phyloP scores from a whole-genome alignment of 768 basidiomycete species.

The Boletus bicolor region DNA sequence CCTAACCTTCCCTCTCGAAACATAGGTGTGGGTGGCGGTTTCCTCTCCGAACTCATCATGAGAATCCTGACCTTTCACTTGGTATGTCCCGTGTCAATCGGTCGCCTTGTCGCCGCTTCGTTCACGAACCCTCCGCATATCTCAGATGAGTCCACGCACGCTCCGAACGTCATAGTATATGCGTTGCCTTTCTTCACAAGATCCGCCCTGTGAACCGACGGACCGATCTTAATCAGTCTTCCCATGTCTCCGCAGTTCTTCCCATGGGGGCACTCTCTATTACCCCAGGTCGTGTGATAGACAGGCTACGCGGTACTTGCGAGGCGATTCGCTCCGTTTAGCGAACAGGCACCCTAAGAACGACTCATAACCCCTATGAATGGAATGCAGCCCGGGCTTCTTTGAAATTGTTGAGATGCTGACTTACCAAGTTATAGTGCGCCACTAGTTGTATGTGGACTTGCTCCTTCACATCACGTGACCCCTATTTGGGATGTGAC shows the following conservation, averaged over 20 bases:
- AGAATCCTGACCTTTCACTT: slow-evolving; percentile 15
- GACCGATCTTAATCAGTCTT: slow-evolving; percentile 15
- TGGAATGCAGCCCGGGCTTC: neutral
- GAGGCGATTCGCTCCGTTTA: slow-evolving; percentile 10
- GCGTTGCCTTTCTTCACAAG: slow-evolving; percentile 24
- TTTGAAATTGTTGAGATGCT: slow-evolving; percentile 2
- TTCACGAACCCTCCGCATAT: slow-evolving; percentile 8
- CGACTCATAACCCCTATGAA: slow-evolving; percentile 9
- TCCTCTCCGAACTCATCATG: slow-evolving; percentile 7
- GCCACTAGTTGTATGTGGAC: neutral
- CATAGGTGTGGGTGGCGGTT: neutral
- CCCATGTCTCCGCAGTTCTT: slow-evolving; percentile 21
- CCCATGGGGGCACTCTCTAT: slow-evolving; percentile 24
- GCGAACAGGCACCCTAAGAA: neutral
- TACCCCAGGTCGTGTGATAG: slow-evolving; percentile 32
- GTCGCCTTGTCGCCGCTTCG: slow-evolving; percentile 16
- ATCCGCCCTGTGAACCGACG: slow-evolving; percentile 18
- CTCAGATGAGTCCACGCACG: neutral
- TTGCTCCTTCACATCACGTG: slow-evolving; percentile 10
- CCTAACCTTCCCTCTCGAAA: slow-evolving; percentile 9
- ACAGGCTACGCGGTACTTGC: slow-evolving; percentile 1
- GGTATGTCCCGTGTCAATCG: slow-evolving; percentile 5
- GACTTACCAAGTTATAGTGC: neutral
- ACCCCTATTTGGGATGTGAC: neutral
- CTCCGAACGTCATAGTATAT: slow-evolving; percentile 16